Evolutionary conservation across 164 flowering plant species (phyloP).

Genomic region (Vitis cinerea): DNA sequence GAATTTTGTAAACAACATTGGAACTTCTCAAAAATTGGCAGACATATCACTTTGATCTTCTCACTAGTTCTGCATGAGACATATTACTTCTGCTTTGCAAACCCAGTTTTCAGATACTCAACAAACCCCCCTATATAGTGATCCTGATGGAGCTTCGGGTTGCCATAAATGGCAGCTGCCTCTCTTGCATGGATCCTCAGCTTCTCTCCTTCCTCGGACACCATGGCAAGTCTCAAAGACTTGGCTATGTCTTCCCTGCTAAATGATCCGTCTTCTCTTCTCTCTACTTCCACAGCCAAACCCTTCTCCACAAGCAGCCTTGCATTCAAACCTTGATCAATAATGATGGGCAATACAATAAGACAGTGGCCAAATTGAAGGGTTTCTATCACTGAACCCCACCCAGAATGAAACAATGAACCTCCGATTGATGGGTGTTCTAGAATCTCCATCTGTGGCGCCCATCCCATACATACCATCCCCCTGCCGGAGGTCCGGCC

Average conservation of each 20-base stretch:
- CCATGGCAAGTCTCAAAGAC: conserved; percentile 28
- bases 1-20: too few species aligned
- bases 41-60: too few species aligned
- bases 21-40: too few species aligned
- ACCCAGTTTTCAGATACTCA: conserved; percentile 3
- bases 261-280: conserved; percentile 35
- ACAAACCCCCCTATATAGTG: conserved; percentile 17
- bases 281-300: conserved; percentile 29
- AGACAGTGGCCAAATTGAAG: not conserved
- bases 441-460: too few species aligned
- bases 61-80: too few species aligned
- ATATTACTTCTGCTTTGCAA: too few species aligned
- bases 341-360: not conserved
- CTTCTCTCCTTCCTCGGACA: conserved; percentile 24
- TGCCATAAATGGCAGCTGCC: not conserved
- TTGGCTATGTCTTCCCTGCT: conserved; percentile 23
- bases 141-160: conserved; percentile 13
- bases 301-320: conserved; percentile 29
- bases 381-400: not conserved
- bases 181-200: too few species aligned
- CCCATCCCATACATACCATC: too few species aligned
- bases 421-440: too few species aligned
- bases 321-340: conserved; percentile 29
- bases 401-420: too few species aligned
- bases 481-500: too few species aligned